Evolutionary conservation across 441 rosid species (phyloP), one percentile per base, ranked within the genome.

Genomic region (Gossypium schwendimanii): DNA sequence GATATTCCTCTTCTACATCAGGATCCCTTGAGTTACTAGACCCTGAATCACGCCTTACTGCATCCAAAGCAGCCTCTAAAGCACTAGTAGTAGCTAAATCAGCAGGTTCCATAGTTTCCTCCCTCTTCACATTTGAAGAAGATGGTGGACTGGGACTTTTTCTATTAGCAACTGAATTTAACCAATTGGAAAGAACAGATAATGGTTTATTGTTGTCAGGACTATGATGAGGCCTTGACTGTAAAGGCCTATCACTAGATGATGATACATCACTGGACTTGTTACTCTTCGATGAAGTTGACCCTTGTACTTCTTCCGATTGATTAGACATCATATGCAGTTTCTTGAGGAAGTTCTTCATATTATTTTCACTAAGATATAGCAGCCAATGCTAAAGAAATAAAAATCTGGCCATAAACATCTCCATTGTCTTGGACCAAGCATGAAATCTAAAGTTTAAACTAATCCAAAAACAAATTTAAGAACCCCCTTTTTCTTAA

Each of bases 281-380:
- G 62, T 78, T 81, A 44, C 79, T 79, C 82, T 75, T 86, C 23
- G 87, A 83, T 26, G 96, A 89, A 79, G 77, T 64, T 17, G 97
- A 88, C 44, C 89, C 93, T 53, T 87, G n/a, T 87, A 52, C 80
- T 67, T 82, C 84, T 45, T 91, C 97, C 61, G 90, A 79, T 74
- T 84, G 97, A 80, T 84, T 86, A 2, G 91, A 80, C 77, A 79
- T 81, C 77, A 79, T 81, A 72, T 91, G 96, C 36, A 94, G 85
- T 80, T 91, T 94, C 90, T 92, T 94, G 2, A 94, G 82, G 76
- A 94, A 71, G 78, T 84, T 92, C 97, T 88, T 94, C 98, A 94
- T 94, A 63, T 76, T 89, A n/a, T n/a, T n/a, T n/a, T n/a, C n/a
- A n/a, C n/a, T n/a, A n/a, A 68, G 54, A 77, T 63, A 49, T 65